Evolutionary conservation across 345 rosid species (phyloP).

Genomic region (Arabidopsis arenosa): DNA sequence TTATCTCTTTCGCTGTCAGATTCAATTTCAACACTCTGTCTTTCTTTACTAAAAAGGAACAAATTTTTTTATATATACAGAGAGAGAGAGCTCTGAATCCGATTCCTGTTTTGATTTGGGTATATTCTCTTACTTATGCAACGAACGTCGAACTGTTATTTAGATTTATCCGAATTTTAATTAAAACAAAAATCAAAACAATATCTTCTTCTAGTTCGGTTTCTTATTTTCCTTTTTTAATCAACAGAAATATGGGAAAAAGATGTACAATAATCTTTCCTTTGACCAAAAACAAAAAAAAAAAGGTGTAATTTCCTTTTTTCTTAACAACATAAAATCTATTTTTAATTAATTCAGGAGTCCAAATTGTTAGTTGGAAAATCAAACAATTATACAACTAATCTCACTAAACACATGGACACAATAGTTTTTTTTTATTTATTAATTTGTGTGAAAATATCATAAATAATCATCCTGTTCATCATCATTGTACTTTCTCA

Average conservation of each 20-base stretch:
- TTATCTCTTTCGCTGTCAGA: constrained; percentile 17
- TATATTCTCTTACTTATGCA: constrained; percentile 23
- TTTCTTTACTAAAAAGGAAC: neutral
- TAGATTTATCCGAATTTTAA: constrained; percentile 16
- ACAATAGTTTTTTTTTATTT: neutral
- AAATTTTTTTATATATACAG: neutral
- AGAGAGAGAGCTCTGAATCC: neutral
- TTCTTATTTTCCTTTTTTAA: constrained; percentile 4
- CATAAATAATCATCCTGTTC: neutral
- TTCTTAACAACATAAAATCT: neutral
- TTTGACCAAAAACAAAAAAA: neutral
- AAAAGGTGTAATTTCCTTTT: neutral
- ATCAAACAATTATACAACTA: neutral
- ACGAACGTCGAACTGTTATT: neutral
- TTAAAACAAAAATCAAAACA: neutral
- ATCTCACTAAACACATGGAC: neutral
- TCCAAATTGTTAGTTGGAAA: neutral
- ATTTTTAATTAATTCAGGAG: constrained; percentile 1
- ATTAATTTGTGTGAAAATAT: neutral
- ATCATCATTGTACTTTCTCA: constrained; percentile 43
- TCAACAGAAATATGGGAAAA: neutral
- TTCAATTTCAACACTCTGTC: constrained; percentile 19
- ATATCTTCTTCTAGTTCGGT: constrained; percentile 24
- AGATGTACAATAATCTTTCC: neutral
- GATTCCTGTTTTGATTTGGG: constrained; percentile 32